Evolutionary conservation across 768 basidiomycete species (phyloP), one percentile per base, ranked within the genome.

Genomic region (Termitomyces sp.): DNA sequence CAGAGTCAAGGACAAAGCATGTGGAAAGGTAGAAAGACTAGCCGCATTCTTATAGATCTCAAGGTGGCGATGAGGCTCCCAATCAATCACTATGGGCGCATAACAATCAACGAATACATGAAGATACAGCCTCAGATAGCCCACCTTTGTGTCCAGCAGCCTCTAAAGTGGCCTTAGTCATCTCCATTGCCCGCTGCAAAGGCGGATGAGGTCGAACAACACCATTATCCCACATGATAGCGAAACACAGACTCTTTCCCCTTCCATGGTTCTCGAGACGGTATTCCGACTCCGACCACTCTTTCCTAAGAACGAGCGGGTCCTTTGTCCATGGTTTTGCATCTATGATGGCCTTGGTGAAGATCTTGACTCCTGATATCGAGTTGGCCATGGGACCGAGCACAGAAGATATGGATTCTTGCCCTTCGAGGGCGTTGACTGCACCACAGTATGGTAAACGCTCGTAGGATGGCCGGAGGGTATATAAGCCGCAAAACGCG

Each of bases 301-400:
- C 71, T 60, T 82, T 82, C 14, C 77, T 67, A 2, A 82, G 66
- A 3, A 75, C 78, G 1, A 79, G 64, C 3, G 85, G 82, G 63
- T 88, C 86, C 47, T 70, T 66, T 5, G 70, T 68, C 86, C 87
- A 88, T 0, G 86, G 84, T 62, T 79, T 70, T 1, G 69, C 65
- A 42, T 73, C 77, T 30, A 84, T 66, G 34, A 86, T 72, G 0
- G 82, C 78, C 56, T 79, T 79, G 60, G 78, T 76, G 72, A 87
- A 86, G 0, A 75, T 58, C 62, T 78, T 80, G 51, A 88, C 64
- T 0, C 80, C 83, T n/a, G 75, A 74, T 42, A 81, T 64, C 1
- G 77, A 80, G 52, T 76, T 75, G 1, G 82, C 63, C 72, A 87
- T 77, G 0, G 86, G 86, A 0, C 86, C 86, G 9, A 86, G 74